Evolutionary conservation across 140 eudicot genomes (phyloP).

Genomic region (Anethum foeniculum): DNA sequence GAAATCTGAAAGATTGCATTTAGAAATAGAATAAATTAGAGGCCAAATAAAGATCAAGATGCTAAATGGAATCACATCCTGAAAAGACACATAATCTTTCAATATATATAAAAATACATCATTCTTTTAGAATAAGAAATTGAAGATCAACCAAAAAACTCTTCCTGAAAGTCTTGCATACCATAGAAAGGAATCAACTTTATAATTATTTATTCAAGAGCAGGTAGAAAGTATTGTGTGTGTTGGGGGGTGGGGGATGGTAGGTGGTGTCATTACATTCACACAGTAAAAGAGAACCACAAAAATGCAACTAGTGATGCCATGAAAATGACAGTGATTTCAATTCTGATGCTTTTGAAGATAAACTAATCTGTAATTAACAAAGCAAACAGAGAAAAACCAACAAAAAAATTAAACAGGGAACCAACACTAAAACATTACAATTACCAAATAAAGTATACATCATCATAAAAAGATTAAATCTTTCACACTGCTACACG

Average conservation of each 20-base stretch:
- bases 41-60: slow-evolving; percentile 2
- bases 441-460: background rate
- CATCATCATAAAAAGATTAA: background rate
- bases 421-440: background rate
- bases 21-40: background rate
- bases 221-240: background rate
- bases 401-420: background rate
- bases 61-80: background rate
- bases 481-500: background rate
- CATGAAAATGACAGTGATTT: slow-evolving; percentile 11
- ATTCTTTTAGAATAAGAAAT: background rate
- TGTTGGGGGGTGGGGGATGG: slow-evolving; percentile 2
- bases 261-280: slow-evolving; percentile 2
- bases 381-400: background rate
- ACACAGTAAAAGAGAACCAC: background rate
- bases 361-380: background rate
- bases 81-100: slow-evolving; percentile 1
- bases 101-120: background rate
- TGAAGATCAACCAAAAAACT: background rate
- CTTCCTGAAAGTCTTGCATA: background rate
- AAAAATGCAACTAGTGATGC: slow-evolving; percentile 5
- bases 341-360: slow-evolving; percentile 4
- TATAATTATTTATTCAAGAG: background rate
- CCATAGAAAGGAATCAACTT: slow-evolving; percentile 10
- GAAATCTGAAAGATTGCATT: background rate